Evolutionary conservation across 2,329 filamentous ascomycete species (phyloP), one percentile per base, ranked within the genome.

Genomic region (Epichloe coenophiala): DNA sequence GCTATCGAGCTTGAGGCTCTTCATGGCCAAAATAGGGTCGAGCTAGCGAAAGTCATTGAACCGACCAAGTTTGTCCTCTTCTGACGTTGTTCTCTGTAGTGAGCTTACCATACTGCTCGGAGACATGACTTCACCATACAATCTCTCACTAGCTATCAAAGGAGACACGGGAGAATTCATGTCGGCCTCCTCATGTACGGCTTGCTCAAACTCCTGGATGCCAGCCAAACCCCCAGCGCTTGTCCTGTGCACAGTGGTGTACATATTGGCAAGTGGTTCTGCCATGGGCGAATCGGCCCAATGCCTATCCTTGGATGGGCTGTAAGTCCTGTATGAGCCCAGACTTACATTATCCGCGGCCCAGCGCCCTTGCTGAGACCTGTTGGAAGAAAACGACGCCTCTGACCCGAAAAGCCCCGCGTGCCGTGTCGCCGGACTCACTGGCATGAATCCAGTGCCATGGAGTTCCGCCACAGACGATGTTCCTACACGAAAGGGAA

Each of bases 401-500:
- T 55, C 13, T 31, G 48, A 36, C 41, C 15, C 17, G 45, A 46
- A 31, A 36, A 36, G 37, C 33, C 38, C 27, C 41, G 35, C 35
- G 8, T 38, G 40, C 39, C 50, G n/a, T 9, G 44, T 17, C 35
- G 46, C 35, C 47, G 52, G 5, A 33, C 35, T 47, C 38, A 52
- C 4, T 27, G 39, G 38, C 38, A 43, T 49, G 48, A 51, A 39
- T 2, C 47, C 47, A 33, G 69, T 71, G 51, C 70, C 70, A 17
- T 70, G 65, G 3, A 79, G 67, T 54, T 79, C 76, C 15, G 60
- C 62, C 1, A 57, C 66, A 0, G 65, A 61, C 0, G 72, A 73
- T 1, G 69, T 74, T 53, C 75, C 73, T 70, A 15, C n/a, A 47
- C 5, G 37, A 38, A 15, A 31, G 31, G 5, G 21, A 19, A 19